Conservation (phyloP, 768 basidiomycete species). For the Lentinula sp. region DNA sequence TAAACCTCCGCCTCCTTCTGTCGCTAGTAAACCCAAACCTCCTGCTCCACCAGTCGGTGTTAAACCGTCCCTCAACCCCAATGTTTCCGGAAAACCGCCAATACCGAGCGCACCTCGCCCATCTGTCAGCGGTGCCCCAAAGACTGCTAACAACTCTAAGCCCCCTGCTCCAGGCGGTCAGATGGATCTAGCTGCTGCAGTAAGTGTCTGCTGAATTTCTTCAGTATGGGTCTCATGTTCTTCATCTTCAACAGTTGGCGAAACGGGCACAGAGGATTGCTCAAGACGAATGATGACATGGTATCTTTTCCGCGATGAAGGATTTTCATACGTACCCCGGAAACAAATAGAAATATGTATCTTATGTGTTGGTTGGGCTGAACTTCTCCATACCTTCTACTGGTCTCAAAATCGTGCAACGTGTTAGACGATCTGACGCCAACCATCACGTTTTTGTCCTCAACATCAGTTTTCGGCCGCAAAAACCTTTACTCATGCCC, state of each 20-base stretch:
- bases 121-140: constrained; percentile 26
- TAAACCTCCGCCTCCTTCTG: constrained; percentile 49
- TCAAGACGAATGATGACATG: constrained; percentile 31
- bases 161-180: constrained; percentile 49
- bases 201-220: constrained; percentile 31
- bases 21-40: constrained; percentile 61
- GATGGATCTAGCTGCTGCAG: constrained; percentile 78
- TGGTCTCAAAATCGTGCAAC: too few species aligned
- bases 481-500: not conserved
- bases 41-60: constrained; percentile 35
- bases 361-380: too few species aligned
- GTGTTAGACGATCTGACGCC: too few species aligned
- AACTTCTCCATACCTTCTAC: too few species aligned
- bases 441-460: too few species aligned
- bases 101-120: constrained; percentile 33
- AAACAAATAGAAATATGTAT: too few species aligned
- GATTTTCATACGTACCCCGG: not conserved
- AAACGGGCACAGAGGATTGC: constrained; percentile 67
- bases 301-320: not conserved
- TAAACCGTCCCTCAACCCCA: constrained; percentile 32
- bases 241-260: constrained; percentile 48
- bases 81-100: constrained; percentile 39
- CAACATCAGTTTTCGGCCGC: too few species aligned
- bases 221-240: not conserved
- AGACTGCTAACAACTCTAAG: constrained; percentile 32